Evolutionary conservation across 441 rosid genomes (phyloP).

Genomic region (Populus hybrid): DNA sequence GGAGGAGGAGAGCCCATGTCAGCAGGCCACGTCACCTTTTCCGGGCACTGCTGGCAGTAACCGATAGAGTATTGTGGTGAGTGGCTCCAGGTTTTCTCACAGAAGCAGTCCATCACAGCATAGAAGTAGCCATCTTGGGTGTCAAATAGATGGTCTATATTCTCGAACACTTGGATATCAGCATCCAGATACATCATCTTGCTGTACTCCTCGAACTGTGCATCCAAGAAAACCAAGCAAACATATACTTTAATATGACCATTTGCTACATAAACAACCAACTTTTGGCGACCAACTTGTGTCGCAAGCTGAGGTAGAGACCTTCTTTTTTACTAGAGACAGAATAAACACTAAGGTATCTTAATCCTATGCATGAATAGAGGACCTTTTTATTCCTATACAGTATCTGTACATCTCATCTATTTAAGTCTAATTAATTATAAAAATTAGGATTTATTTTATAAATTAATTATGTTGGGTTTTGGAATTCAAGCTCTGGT

Average conservation of each 20-base stretch:
- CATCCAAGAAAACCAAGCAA: slow-evolving; percentile 5
- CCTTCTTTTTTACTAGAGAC: too few species aligned
- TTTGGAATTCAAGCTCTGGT: background rate
- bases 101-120: slow-evolving; percentile 72
- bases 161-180: slow-evolving; percentile 73
- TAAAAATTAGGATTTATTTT: background rate
- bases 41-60: slow-evolving; percentile 69
- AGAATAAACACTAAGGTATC: too few species aligned
- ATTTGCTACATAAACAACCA: too few species aligned
- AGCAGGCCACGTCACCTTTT: slow-evolving; percentile 54
- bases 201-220: slow-evolving; percentile 61
- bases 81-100: slow-evolving; percentile 77
- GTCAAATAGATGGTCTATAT: slow-evolving; percentile 66
- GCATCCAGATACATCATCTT: slow-evolving; percentile 81
- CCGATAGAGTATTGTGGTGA: slow-evolving; percentile 50
- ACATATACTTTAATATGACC: background rate
- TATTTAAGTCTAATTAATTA: background rate
- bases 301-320: slow-evolving; percentile 6
- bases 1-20: slow-evolving; percentile 55
- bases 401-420: background rate
- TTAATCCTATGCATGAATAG: too few species aligned
- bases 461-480: background rate
- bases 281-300: background rate
- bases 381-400: too few species aligned
- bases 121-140: slow-evolving; percentile 47